Base-by-base conservation (phyloP, 768 basidiomycete genomes). In the Termitomyces sp. region DNA sequence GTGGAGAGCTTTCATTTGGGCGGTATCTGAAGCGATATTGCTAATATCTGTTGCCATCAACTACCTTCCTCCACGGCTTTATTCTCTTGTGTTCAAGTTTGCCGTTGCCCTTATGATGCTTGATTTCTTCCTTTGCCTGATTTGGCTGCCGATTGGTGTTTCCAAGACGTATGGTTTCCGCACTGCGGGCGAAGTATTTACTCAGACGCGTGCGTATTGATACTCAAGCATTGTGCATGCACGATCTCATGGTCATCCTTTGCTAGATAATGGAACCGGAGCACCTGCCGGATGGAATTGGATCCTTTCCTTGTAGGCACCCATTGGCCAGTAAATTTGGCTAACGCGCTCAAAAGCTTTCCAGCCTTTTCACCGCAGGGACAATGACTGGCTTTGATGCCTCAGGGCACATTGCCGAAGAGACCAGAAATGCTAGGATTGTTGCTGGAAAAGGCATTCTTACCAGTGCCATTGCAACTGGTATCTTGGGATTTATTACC, bases 71-170 rank as follows among this genome's bases (percentile, higher is more conserved):
- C 89, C 90, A 56, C 78, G 75, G 67, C 64, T 75, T 55, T 96
- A 92, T 69, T 88, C 91, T 1, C 66, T 70, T 14, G 74, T 94
- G 44, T 96, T 97, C 81, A 85, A 83, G 60, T 78, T 90, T 61
- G 85, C 90, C 0, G 73, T 92, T 43, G 77, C 66, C 14, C 66
- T 95, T 48, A 87, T 94, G 69, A 83, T 91, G 77, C 71, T 94
- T 50, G 94, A 96, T 73, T 94, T 94, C 70, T 75, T 93, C 67
- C 80, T 95, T 19, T 92, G 89, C 67, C 67, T 91, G 50, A 90
- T 94, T 62, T 96, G 94, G 94, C 80, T 97, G 40, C 94, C 94
- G 0, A 91, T 97, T 51, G 92, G 91, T 0, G 94, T 93, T 3
- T 86, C 86, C 5, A 86, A 78, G 63, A 93, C 93, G 0, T 97